phyloP scores from a whole-genome alignment of 768 basidiomycete genomes.

The Naganishia vaughanmartiniae region DNA sequence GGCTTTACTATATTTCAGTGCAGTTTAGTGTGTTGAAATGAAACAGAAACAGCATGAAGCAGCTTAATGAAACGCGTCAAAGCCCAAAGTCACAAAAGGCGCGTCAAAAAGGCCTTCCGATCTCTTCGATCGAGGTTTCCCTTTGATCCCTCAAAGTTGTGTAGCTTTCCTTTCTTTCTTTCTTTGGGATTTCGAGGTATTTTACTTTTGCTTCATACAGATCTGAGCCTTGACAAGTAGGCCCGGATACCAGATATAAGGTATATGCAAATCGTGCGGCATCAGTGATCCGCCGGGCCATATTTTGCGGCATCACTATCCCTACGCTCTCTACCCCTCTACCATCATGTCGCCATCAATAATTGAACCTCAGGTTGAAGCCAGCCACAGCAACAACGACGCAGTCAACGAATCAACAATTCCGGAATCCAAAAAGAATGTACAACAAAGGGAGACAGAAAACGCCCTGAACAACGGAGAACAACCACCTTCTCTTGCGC shows the following conservation, averaged over 20 bases:
- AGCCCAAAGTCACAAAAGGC: neutral
- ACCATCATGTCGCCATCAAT: neutral
- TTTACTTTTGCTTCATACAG: neutral
- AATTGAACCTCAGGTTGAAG: neutral
- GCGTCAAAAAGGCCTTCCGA: constrained; percentile 9
- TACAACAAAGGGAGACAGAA: neutral
- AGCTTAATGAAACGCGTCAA: constrained; percentile 15
- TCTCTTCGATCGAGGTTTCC: constrained; percentile 12
- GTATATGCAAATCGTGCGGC: neutral
- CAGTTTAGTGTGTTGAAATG: no score
- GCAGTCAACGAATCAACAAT: neutral
- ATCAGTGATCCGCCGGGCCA: neutral
- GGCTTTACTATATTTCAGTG: no score
- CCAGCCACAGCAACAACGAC: neutral
- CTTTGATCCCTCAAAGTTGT: constrained; percentile 16
- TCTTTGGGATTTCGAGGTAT: neutral
- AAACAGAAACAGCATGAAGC: no score
- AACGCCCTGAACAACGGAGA: constrained; percentile 12
- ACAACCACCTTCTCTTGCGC: no score
- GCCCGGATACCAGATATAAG: neutral
- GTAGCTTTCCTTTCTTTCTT: constrained; percentile 8
- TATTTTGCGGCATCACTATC: neutral
- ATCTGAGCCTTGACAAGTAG: neutral
- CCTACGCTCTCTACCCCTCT: neutral
- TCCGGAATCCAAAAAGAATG: neutral